Conservation (phyloP, 75 land plant genomes). For the Azolla pinnata region DNA sequence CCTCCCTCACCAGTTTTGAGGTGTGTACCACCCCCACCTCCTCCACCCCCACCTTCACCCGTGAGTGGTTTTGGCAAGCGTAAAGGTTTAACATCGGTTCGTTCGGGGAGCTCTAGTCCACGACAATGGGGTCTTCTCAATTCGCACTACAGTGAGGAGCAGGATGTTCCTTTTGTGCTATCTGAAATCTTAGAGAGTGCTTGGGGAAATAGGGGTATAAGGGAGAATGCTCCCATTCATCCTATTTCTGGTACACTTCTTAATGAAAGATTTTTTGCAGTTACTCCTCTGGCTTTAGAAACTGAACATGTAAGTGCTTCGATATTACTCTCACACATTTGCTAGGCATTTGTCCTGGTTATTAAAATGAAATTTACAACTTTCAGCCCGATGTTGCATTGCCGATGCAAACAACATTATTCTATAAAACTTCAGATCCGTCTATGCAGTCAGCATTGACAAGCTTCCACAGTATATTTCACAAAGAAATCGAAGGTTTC, state of each 20-base stretch:
- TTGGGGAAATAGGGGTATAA: conserved; percentile 52
- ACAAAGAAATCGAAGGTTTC: conserved; percentile 87
- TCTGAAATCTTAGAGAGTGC: conserved; percentile 56
- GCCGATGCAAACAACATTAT: conserved; percentile 57
- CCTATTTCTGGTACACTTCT: conserved; percentile 56
- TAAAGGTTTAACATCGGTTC: conserved; percentile 65
- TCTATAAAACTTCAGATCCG: conserved; percentile 35
- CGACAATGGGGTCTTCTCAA: conserved; percentile 74
- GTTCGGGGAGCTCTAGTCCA: conserved; percentile 98
- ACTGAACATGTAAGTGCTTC: conserved; percentile 66
- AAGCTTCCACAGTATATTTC: conserved; percentile 54
- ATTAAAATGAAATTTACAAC: background rate
- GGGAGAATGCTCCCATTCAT: conserved; percentile 43
- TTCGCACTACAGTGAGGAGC: conserved; percentile 50
- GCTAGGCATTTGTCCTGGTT: background rate
- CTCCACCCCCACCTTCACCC: conserved; percentile 92
- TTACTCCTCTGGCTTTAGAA: conserved; percentile 67
- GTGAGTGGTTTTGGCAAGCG: conserved; percentile 67
- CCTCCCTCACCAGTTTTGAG: conserved; percentile 94
- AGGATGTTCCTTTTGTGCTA: conserved; percentile 13
- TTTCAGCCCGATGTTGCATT: conserved; percentile 82
- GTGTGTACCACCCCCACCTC: conserved; percentile 85
- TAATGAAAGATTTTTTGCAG: conserved; percentile 55
- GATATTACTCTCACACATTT: background rate
- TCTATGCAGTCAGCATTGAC: conserved; percentile 35